Evolutionary conservation across 768 basidiomycete genomes (phyloP), one percentile per base, ranked within the genome.

Genomic region (Pleurotus tuber-regium): DNA sequence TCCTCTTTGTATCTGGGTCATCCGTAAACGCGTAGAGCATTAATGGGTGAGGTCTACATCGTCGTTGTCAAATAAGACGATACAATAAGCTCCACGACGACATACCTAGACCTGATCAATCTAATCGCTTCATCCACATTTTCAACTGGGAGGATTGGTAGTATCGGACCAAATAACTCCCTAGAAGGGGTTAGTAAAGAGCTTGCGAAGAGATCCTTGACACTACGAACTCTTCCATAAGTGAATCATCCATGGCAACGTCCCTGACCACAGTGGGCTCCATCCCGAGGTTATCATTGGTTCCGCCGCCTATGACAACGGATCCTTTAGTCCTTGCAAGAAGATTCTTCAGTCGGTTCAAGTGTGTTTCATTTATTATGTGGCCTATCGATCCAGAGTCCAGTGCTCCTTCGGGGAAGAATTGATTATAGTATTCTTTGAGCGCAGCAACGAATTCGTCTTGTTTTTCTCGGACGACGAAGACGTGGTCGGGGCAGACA

Each of bases 81-180:
- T n/a, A n/a, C n/a, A n/a, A n/a, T n/a, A n/a, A n/a, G n/a, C n/a
- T n/a, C n/a, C n/a, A n/a, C n/a, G 35, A 38, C 7, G 6, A 50
- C 74, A 14, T 43, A 84, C 86, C 75, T 71, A 2, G 67, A 63
- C 40, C 77, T 78, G 36, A 88, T 64, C 57, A 80, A 80, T 1
- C 72, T 69, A 30, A 87, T 68, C 0, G 82, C 86, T 16, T 80
- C 78, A 2, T 80, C 72, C 5, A 86, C 48, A 47, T 63, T 69
- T 26, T 82, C 77, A 0, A 89, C 75, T 0, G 79, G 68, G 10
- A 89, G 58, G 39, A 91, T 71, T 0, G 87, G 81, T 5, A 90
- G 59, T 19, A 90, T 63, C 0, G 89, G 88, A 0, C 86, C 89
- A 56, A 91, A 91, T 2, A 89, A 62, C 62, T 90, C 89, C 54